These are phyloP conservation scores for Coemansia reversa DNA, from an alignment of 192 early-diverging fungal genomes.

Conservation along the genomic window DNA sequence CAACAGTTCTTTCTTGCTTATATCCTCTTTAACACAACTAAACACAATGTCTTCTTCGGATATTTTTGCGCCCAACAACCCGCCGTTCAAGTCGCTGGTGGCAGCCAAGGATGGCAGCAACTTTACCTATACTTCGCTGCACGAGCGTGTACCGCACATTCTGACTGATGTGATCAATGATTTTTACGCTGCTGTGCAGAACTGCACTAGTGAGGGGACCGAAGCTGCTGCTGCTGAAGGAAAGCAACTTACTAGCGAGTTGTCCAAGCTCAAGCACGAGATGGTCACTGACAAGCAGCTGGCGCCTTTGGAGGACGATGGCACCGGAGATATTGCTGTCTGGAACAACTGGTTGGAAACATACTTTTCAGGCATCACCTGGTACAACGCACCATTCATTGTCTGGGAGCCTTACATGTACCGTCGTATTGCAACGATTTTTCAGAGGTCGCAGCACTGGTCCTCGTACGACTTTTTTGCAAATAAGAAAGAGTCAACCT, in stretches of 20 bases:
- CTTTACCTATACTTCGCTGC: slow-evolving; percentile 78
- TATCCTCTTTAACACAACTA: neutral
- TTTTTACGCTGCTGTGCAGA: slow-evolving; percentile 60
- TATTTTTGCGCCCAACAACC: slow-evolving; percentile 49
- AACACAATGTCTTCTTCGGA: slow-evolving; percentile 8
- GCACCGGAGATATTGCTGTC: slow-evolving; percentile 53
- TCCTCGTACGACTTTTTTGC: slow-evolving; percentile 73
- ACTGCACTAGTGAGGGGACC: slow-evolving; percentile 13
- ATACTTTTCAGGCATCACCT: slow-evolving; percentile 60
- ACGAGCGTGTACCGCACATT: slow-evolving; percentile 79
- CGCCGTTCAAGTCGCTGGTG: slow-evolving; percentile 64
- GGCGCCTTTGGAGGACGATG: slow-evolving; percentile 55
- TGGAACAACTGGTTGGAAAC: slow-evolving; percentile 67
- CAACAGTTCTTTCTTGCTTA: neutral
- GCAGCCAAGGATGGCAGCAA: slow-evolving; percentile 60
- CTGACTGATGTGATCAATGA: slow-evolving; percentile 76
- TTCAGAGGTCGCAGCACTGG: slow-evolving; percentile 61
- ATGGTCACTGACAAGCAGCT: slow-evolving; percentile 63
- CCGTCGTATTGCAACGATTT: slow-evolving; percentile 64
- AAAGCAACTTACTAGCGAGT: slow-evolving; percentile 62
- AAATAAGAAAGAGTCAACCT: slow-evolving; percentile 64
- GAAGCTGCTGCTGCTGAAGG: slow-evolving; percentile 60
- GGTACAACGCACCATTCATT: slow-evolving; percentile 79
- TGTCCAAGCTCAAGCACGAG: slow-evolving; percentile 72
- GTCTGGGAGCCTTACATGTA: slow-evolving; percentile 86